Evolutionary conservation across 1,139 yeast genomes (phyloP), one percentile per base, ranked within the genome.

Genomic region (Nadsonia commutata): DNA sequence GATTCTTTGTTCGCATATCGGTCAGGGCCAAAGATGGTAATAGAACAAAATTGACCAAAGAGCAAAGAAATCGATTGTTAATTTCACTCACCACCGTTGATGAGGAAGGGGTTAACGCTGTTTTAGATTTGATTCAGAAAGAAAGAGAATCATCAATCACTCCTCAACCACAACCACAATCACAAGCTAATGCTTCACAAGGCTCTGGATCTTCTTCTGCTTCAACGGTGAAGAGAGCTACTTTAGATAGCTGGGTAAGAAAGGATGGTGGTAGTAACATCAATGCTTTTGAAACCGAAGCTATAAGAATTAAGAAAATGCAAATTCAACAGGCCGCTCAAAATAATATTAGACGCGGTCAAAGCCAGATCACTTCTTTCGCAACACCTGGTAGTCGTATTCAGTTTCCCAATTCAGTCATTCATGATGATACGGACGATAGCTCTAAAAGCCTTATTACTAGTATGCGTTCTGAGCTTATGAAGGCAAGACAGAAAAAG

Each of bases 391-490:
- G 33, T 9, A 27, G 33, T 27, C 33, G 33, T 27, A 27, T 27
- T 27, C 33, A 27, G n/a, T 42, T 42, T 38, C 31, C 37, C 16
- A 41, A 37, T 5, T 38, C 42, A 36, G 43, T 44, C 17, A 38
- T 45, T 16, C 38, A 41, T 20, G 49, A 46, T 11, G 38, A 42
- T 43, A n/a, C n/a, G n/a, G 43, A 53, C 2, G 46, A 50, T 13
- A 45, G 52, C 3, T 46, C 49, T 23, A 31, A 54, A 2, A 57
- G 57, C 39, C 51, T 53, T 43, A 51, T 60, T 49, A 57, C 53
- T n/a, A 44, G 54, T 5, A 47, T 58, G 20, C 51, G 65, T 3
- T 56, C 50, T 22, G 47, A 48, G 37, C 50, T 50, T 3, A 16
- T 27, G 22, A 56, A 50, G 36, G 41, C 45, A 36, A 44, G 52